These are phyloP conservation scores for Erodium maritimum DNA, from an alignment of 345 rosid species.

Conservation along the genomic window DNA sequence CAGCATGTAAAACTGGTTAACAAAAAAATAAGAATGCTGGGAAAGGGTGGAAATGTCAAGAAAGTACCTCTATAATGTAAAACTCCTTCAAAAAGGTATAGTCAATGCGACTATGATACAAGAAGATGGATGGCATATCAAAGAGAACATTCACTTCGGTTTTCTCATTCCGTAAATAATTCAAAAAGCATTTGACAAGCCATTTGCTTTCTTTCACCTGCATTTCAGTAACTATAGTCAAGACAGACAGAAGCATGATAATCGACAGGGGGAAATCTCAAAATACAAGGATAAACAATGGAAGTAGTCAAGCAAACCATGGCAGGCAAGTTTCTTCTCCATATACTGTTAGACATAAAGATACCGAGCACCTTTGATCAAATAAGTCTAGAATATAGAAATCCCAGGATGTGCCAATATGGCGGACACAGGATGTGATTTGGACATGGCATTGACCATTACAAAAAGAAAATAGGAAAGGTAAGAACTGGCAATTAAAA, in stretches of 20 bases:
- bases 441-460: too few relatives aligned
- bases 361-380: background rate
- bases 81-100: conserved; percentile 96
- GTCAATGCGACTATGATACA: conserved; percentile 89
- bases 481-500: background rate
- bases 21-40: background rate
- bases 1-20: background rate
- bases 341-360: too few relatives aligned
- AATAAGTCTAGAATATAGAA: background rate
- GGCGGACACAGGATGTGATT: too few relatives aligned
- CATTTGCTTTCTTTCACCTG: conserved; percentile 99
- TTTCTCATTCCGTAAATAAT: conserved; percentile 77
- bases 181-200: conserved; percentile 94
- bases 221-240: conserved; percentile 14
- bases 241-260: conserved; percentile 1
- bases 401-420: background rate
- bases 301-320: background rate
- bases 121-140: conserved; percentile 83
- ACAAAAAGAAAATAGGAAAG: background rate
- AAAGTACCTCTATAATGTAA: conserved; percentile 84
- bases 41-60: background rate
- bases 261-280: background rate
- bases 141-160: conserved; percentile 80
- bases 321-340: background rate
- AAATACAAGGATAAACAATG: background rate